A percentile compares a stretch with the other conserved stretches of the same genome.
These are phyloP conservation scores for Westerdykella aurantiaca DNA, from an alignment of 2,329 filamentous ascomycete genomes.

Conservation along the genomic window DNA sequence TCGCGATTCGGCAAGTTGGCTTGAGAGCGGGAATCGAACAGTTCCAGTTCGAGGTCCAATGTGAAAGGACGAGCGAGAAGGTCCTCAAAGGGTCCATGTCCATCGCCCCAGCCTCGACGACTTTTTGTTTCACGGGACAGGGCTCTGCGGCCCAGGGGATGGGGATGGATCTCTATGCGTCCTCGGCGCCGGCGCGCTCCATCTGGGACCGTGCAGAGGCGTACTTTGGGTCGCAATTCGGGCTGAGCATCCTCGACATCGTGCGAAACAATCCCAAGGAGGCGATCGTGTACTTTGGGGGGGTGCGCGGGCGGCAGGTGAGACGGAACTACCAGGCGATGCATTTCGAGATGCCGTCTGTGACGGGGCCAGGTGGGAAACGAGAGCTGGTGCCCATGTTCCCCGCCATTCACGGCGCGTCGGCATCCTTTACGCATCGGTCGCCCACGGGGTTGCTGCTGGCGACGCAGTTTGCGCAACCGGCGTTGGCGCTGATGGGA, in stretches of 20 bases:
- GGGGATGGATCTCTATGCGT: constrained; percentile 42
- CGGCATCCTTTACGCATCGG: constrained; percentile 13
- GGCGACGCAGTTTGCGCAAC: constrained; percentile 20
- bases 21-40: constrained; percentile 27
- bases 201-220: constrained; percentile 52
- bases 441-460: constrained; percentile 12
- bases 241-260: constrained; percentile 32
- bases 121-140: constrained; percentile 41
- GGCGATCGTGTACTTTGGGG: constrained; percentile 37
- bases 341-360: constrained; percentile 6
- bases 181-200: constrained; percentile 22
- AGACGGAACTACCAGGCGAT: constrained; percentile 33
- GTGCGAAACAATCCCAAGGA: constrained; percentile 37
- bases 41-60: constrained; percentile 31
- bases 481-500: constrained; percentile 11
- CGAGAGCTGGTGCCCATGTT: constrained; percentile 6
- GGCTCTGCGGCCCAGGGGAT: constrained; percentile 38
- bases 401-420: constrained; percentile 9
- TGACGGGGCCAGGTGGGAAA: neutral
- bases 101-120: constrained; percentile 29
- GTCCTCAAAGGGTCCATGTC: constrained; percentile 28
- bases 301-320: constrained; percentile 26
- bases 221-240: constrained; percentile 2
- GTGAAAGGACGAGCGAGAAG: constrained; percentile 19
- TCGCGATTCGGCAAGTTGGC: constrained; percentile 29